A percentile compares a stretch with the other conserved stretches of the same genome.
Evolutionary conservation across 768 basidiomycete species (phyloP).

Genomic region (Phanerochaete sordida): DNA sequence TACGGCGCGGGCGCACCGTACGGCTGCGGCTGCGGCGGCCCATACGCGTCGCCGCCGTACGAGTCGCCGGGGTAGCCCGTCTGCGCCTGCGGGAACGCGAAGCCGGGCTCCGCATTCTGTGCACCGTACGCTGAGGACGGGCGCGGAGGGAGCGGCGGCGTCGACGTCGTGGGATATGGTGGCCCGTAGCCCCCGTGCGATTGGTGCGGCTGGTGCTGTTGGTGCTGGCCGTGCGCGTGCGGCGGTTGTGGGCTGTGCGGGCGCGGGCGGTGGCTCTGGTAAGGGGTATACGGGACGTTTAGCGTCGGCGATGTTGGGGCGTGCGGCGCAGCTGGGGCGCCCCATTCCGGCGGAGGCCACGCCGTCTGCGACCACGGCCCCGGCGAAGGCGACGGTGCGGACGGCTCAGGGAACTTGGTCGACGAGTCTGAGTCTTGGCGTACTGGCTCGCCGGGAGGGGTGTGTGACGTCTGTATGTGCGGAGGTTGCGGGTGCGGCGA

Average conservation of each 20-base stretch:
- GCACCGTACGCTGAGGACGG: not conserved
- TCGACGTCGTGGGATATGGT: not conserved
- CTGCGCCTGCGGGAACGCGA: conserved; percentile 23
- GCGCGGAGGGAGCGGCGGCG: not conserved
- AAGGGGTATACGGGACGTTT: not conserved
- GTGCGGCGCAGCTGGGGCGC: not conserved
- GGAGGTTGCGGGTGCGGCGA: not conserved
- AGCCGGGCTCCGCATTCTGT: conserved; percentile 5
- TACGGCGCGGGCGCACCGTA: not conserved
- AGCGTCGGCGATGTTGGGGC: not conserved
- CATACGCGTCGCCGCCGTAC: not conserved
- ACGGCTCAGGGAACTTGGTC: conserved; percentile 1
- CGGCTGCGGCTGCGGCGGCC: not conserved
- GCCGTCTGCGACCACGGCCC: conserved; percentile 4
- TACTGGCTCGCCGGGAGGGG: not conserved
- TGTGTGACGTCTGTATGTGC: too few species aligned
- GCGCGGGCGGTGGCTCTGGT: not conserved
- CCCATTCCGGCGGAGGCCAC: conserved; percentile 25
- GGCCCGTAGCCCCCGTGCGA: not conserved
- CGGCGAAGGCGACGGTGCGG: not conserved
- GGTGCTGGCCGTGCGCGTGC: not conserved
- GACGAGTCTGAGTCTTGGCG: not conserved
- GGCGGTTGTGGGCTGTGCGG: not conserved
- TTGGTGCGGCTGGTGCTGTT: not conserved
- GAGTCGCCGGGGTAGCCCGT: not conserved